Conservation (phyloP, 23 red algal genomes). For the Porphyridium purpureum region DNA sequence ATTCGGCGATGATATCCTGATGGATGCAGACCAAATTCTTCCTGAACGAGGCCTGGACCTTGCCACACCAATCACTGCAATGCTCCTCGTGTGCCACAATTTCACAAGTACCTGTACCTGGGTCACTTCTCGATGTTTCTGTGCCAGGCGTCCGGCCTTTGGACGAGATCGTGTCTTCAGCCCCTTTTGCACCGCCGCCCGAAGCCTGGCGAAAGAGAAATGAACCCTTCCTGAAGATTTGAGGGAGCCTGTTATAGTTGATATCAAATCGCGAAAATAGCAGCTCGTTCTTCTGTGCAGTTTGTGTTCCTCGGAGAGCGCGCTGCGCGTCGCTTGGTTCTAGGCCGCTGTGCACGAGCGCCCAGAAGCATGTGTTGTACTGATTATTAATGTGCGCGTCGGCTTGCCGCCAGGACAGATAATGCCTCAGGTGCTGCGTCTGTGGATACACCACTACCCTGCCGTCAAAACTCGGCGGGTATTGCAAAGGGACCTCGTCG, state of each 20-base stretch:
- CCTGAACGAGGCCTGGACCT: background rate
- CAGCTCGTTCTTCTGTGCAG: slow-evolving; percentile 78
- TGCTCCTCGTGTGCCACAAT: background rate
- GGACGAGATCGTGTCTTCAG: background rate
- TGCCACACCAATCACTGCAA: background rate
- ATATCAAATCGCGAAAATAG: slow-evolving; percentile 61
- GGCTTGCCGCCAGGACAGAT: slow-evolving; percentile 76
- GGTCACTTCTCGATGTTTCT: background rate
- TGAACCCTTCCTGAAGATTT: slow-evolving; percentile 72
- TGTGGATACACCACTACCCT: slow-evolving; percentile 54
- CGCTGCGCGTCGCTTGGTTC: slow-evolving; percentile 29
- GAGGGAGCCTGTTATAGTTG: slow-evolving; percentile 57
- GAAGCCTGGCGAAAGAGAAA: slow-evolving; percentile 5
- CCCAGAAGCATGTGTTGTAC: slow-evolving; percentile 88
- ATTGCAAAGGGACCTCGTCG: slow-evolving; percentile 10
- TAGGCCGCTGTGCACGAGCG: slow-evolving; percentile 37
- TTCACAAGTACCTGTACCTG: background rate
- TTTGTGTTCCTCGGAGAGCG: slow-evolving; percentile 28
- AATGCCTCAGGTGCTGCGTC: slow-evolving; percentile 44
- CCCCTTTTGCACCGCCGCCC: background rate
- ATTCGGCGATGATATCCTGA: slow-evolving; percentile 45
- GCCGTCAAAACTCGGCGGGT: slow-evolving; percentile 62
- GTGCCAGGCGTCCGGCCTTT: background rate
- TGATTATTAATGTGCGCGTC: slow-evolving; percentile 76
- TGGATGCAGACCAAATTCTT: slow-evolving; percentile 14